Base-by-base conservation (phyloP, 768 basidiomycete genomes). In the Amanita phalloides region DNA sequence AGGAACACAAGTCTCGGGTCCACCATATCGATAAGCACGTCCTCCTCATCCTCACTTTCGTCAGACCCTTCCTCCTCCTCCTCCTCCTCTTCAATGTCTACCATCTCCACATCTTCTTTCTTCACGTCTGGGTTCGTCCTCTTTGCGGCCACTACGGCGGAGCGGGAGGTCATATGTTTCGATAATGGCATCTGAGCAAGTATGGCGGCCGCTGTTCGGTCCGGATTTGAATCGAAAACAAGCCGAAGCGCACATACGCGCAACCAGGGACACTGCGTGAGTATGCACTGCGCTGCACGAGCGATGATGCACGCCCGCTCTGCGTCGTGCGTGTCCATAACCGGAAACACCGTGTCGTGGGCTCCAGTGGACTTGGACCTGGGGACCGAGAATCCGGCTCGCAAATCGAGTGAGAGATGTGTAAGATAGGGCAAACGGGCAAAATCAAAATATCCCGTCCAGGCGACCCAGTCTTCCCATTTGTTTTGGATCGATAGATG, bases 391-490 rank as follows among this genome's bases (percentile, higher is more conserved):
- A 55, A 55, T 6, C 65, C 66, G 25, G 68, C 68, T 23, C 56
- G 59, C 6, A 72, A 51, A 33, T 72, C 71, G 45, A 71, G 63
- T 33, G 70, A 69, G 44, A 72, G 55, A 55, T 70, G 66, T 1
- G 68, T 66, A 30, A 72, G 64, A 13, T 55, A 56, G 10, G 63
- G 66, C 23, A 69, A 54, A 2, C 57, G 50, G 2, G 60, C 59
- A 44, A 62, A 62, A n/a, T 52, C 43, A 35, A 45, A 44, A 26
- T 14, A 45, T 25, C 60, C 65, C 3, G 60, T 54, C 70, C 71
- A 73, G 1, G 62, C 55, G 4, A 64, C 64, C 71, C 72, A 74
- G 7, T 72, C 70, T 36, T 72, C 67, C 71, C 71, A 74, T 54
- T 59, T 62, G 53, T 72, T 71, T 14, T 66, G 59, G 26, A 74